Percentiles rank a stretch among this genome's conserved stretches.
Conservation (phyloP, 1,284 basidiomycete genomes). For the Ganoderma meredithae region DNA sequence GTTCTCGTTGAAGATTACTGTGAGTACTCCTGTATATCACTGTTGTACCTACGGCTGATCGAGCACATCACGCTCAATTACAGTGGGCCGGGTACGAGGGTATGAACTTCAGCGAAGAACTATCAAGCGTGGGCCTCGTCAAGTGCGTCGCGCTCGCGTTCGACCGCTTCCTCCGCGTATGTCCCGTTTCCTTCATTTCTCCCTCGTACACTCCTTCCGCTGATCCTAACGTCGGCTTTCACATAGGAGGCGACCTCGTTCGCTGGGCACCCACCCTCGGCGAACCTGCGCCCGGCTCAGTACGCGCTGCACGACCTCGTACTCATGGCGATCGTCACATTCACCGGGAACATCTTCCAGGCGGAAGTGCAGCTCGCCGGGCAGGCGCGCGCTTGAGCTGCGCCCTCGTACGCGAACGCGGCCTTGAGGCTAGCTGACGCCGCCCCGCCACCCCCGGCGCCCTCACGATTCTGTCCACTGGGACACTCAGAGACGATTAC, state of each 20-base stretch:
- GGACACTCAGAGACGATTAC: not conserved
- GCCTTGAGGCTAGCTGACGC: not conserved
- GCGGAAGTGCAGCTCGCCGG: not conserved
- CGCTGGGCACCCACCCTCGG: not conserved
- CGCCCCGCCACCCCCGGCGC: not conserved
- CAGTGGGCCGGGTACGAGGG: constrained; percentile 1
- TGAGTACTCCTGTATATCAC: not conserved
- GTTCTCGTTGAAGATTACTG: not conserved
- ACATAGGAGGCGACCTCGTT: not conserved
- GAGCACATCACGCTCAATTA: not conserved
- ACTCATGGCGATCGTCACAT: not conserved
- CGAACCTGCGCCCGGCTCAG: not conserved
- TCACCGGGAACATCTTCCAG: not conserved
- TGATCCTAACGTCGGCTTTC: no score
- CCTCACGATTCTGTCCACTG: not conserved
- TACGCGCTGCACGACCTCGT: constrained; percentile 1
- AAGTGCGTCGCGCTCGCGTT: not conserved
- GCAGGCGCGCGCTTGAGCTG: not conserved
- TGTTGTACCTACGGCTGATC: not conserved
- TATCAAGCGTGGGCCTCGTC: not conserved
- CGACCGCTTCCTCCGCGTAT: constrained; percentile 7
- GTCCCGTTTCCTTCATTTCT: not conserved
- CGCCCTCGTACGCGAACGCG: not conserved
- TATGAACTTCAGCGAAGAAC: not conserved
- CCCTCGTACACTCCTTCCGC: no score